phyloP scores from a whole-genome alignment of 768 basidiomycete genomes.

The Royoungia palumana region DNA sequence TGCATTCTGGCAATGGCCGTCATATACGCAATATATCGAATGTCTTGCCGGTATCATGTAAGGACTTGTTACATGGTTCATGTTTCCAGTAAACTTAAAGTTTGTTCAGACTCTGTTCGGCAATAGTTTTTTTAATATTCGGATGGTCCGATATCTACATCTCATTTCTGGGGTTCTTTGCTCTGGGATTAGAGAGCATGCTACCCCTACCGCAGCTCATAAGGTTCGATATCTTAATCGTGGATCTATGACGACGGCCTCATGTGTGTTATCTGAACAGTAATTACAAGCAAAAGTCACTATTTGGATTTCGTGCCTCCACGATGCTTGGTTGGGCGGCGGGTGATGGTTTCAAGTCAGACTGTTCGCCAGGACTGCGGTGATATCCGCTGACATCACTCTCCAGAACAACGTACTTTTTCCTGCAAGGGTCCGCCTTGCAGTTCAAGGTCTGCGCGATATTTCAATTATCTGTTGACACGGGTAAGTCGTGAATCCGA shows the following conservation, averaged over 20 bases:
- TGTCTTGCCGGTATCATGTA: conserved; percentile 80
- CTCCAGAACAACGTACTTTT: conserved; percentile 74
- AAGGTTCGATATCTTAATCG: conserved; percentile 43
- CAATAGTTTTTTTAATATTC: conserved; percentile 74
- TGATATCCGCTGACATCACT: conserved; percentile 15
- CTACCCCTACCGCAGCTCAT: conserved; percentile 83
- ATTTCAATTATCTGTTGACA: conserved; percentile 78
- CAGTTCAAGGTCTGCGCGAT: conserved; percentile 83
- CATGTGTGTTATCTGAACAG: conserved; percentile 37
- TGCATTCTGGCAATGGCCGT: conserved; percentile 84
- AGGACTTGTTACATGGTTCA: conserved; percentile 6
- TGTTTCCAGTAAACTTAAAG: conserved; percentile 6
- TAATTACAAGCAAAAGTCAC: conserved; percentile 72
- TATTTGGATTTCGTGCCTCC: conserved; percentile 83
- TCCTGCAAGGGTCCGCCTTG: conserved; percentile 64
- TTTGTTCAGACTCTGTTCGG: conserved; percentile 51
- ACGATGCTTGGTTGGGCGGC: conserved; percentile 82
- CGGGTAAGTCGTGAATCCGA: conserved; percentile 46
- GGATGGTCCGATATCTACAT: conserved; percentile 60
- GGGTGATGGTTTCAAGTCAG: conserved; percentile 83
- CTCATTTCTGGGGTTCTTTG: conserved; percentile 65
- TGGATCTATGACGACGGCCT: conserved; percentile 11
- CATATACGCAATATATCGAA: conserved; percentile 76
- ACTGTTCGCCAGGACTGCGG: conserved; percentile 8
- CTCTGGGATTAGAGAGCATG: conserved; percentile 80